Percentiles rank a stretch among this genome's conserved stretches.
phyloP scores from a whole-genome alignment of 768 basidiomycete genomes.

The Asterophora lycoperdoides region DNA sequence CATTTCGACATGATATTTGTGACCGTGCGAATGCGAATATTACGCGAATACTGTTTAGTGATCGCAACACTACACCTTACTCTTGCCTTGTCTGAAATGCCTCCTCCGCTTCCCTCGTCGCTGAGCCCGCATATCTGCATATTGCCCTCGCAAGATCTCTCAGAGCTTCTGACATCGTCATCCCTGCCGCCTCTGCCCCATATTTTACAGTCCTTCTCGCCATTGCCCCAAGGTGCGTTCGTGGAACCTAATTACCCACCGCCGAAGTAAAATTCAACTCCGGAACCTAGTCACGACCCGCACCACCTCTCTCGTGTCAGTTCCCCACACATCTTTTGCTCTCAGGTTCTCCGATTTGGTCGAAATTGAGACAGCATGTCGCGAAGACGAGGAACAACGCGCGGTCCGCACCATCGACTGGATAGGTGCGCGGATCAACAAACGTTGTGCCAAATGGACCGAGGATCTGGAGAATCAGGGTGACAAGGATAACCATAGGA shows the following conservation, averaged over 20 bases:
- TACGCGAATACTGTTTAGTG: not conserved
- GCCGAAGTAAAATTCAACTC: conserved; percentile 3
- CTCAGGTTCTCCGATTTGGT: conserved; percentile 74
- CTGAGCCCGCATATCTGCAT: conserved; percentile 81
- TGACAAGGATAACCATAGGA: conserved; percentile 38
- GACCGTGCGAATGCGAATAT: not conserved
- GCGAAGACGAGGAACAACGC: conserved; percentile 75
- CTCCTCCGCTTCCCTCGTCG: conserved; percentile 59
- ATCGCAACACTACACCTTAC: not conserved
- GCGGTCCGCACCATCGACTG: conserved; percentile 82
- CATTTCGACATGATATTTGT: not conserved
- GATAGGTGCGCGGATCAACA: conserved; percentile 70
- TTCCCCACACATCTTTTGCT: conserved; percentile 68
- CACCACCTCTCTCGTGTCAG: conserved; percentile 65
- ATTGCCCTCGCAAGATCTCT: conserved; percentile 66
- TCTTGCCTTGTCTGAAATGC: conserved; percentile 27
- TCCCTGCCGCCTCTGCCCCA: conserved; percentile 67
- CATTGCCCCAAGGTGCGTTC: conserved; percentile 68
- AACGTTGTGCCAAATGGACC: conserved; percentile 65
- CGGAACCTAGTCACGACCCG: conserved; percentile 63
- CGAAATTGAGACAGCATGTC: conserved; percentile 69
- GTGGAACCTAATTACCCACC: conserved; percentile 1
- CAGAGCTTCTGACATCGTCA: conserved; percentile 50
- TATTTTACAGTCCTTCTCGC: conserved; percentile 82
- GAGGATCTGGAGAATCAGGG: conserved; percentile 52